Base-by-base conservation (phyloP, 1,284 basidiomycete species). In the Trametes hirsuta region DNA sequence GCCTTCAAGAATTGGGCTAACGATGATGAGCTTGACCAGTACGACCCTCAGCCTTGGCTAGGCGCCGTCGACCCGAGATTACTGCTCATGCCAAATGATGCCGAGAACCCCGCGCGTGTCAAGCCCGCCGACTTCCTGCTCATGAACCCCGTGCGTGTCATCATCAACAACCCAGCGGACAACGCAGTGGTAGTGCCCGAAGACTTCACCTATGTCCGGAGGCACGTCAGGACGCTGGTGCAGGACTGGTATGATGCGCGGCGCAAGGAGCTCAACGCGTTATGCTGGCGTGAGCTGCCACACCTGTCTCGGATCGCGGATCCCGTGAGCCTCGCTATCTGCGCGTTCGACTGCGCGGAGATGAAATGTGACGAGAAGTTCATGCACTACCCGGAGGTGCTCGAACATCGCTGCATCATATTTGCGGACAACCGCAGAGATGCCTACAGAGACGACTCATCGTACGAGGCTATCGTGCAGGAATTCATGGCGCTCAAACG, bases 371-470 rank as follows among this genome's bases (percentile, higher is more conserved):
- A 11, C 25, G 36, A 10, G 55, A 42, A 35, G 42, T 53, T 54
- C 47, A 50, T 61, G 55, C n/a, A 30, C 11, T 61, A 57, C 36
- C 59, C 55, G 9, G 51, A 46, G 8, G 41, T 57, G 3, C 40
- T 61, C 41, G 14, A 34, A 3, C 59, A 61, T 25, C 50, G 47
- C 1, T 61, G 59, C 21, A 0, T 4, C 11, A 5, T 15, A 6
- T 15, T 21, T 2, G 12, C 6, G 14, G 2, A 12, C 21, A 25
- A 35, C 4, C 18, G 39, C 22, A 18, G 18, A 18, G 18, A 18
- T 18, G 18, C 18, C 18, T 5, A 12, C 25, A 12, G 34, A 30
- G 18, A 18, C 10, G 36, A 10, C 25, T 18, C 18, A 2, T 15
- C 34, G 6, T 61, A 57, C 47, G 30, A 40, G 22, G 9, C 10